phyloP scores from a whole-genome alignment of 495 filamentous ascomycete species.

The Aspergillus coremiiformis region DNA sequence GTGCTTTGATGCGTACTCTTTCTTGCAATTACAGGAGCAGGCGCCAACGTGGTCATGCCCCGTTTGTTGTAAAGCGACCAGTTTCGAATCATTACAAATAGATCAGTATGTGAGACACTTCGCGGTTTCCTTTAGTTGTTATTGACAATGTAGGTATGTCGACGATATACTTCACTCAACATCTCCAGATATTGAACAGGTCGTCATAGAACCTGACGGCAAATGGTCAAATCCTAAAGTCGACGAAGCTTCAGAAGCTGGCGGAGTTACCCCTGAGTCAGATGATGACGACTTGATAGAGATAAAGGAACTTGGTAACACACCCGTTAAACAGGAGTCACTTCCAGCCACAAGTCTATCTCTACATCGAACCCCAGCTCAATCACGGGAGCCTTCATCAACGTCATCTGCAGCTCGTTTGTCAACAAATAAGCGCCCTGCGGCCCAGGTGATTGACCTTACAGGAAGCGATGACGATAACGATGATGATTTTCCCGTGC shows the following conservation, averaged over 20 bases:
- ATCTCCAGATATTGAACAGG: constrained; percentile 62
- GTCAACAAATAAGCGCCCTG: constrained; percentile 53
- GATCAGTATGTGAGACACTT: constrained; percentile 61
- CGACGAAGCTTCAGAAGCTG: constrained; percentile 25
- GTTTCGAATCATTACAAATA: constrained; percentile 73
- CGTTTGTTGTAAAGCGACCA: constrained; percentile 76
- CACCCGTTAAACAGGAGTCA: constrained; percentile 41
- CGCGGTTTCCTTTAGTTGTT: background rate
- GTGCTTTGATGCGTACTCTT: constrained; percentile 93
- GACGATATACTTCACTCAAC: constrained; percentile 74
- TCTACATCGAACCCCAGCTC: constrained; percentile 45
- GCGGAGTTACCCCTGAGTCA: constrained; percentile 32
- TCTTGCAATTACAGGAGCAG: constrained; percentile 89
- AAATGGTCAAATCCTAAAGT: constrained; percentile 55
- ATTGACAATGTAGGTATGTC: constrained; percentile 60
- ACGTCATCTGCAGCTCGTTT: constrained; percentile 36
- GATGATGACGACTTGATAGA: constrained; percentile 63
- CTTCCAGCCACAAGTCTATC: constrained; percentile 22
- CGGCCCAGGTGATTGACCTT: constrained; percentile 67
- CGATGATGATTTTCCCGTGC: constrained; percentile 55
- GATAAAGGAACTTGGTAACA: constrained; percentile 47
- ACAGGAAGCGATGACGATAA: constrained; percentile 64
- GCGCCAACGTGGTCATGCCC: constrained; percentile 93
- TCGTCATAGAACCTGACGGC: constrained; percentile 83
- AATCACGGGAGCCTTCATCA: constrained; percentile 49